phyloP scores from a whole-genome alignment of 306 rosid genomes.

The Sechiopsis laciniata region DNA sequence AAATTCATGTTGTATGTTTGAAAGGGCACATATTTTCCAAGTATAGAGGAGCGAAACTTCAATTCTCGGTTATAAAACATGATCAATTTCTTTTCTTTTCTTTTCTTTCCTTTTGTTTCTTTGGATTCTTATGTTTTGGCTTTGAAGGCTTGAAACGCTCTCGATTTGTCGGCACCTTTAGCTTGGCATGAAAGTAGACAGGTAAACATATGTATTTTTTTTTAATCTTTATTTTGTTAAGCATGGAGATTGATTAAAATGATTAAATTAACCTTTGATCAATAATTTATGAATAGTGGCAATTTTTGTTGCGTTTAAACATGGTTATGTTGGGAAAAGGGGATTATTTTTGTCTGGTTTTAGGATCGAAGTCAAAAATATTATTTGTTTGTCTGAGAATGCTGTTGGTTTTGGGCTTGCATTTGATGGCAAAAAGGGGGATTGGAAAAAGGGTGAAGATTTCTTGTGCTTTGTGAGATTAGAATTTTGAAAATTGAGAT shows the following conservation, averaged over 20 bases:
- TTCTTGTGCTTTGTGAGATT: conserved; percentile 50
- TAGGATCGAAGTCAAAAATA: conserved; percentile 4
- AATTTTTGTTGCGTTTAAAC: background rate
- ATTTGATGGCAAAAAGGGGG: conserved; percentile 27
- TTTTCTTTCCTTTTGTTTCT: too few relatives aligned
- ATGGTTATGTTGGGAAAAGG: background rate
- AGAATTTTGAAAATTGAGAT: conserved; percentile 26
- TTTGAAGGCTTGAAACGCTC: background rate
- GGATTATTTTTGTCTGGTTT: background rate
- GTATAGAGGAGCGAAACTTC: too few relatives aligned
- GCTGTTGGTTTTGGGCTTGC: background rate
- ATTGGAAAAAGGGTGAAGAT: conserved; percentile 33
- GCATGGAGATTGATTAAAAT: background rate
- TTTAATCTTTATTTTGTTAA: background rate
- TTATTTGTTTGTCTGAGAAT: conserved; percentile 11
- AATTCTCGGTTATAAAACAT: too few relatives aligned
- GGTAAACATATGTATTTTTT: background rate
- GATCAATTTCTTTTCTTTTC: background rate
- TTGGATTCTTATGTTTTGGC: conserved; percentile 9
- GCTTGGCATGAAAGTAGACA: background rate
- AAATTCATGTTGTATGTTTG: too few relatives aligned
- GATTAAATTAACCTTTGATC: background rate
- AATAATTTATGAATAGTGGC: background rate
- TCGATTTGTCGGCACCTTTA: conserved; percentile 14
- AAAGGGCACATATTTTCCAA: too few relatives aligned